A percentile compares a stretch with the other conserved stretches of the same genome.
phyloP scores from a whole-genome alignment of 495 filamentous ascomycete species.

The Aspergillus steynii region DNA sequence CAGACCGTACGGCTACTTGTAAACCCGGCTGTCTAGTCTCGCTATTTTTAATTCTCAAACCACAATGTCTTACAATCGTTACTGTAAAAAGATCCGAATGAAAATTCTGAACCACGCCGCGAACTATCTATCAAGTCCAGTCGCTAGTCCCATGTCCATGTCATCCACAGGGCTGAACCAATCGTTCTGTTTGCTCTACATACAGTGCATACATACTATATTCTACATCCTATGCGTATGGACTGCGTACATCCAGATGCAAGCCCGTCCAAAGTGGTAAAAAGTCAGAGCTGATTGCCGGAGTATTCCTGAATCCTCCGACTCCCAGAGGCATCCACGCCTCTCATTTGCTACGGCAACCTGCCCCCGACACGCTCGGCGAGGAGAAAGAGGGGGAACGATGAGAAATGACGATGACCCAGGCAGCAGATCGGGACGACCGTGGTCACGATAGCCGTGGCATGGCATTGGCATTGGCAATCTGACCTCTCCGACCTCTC shows the following conservation, averaged over 20 bases:
- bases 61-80: background rate
- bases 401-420: constrained; percentile 4
- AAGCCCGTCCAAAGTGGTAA: constrained; percentile 17
- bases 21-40: too few species aligned
- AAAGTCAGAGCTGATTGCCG: constrained; percentile 8
- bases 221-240: background rate
- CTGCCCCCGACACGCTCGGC: constrained; percentile 1
- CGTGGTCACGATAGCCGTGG: too few species aligned
- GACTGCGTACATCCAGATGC: constrained; percentile 1
- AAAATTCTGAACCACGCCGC: background rate
- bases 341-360: constrained; percentile 26
- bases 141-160: background rate
- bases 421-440: background rate
- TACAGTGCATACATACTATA: too few species aligned
- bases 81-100: background rate
- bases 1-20: too few species aligned
- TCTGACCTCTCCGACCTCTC: too few species aligned
- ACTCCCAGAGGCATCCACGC: constrained; percentile 12
- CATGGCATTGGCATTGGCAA: background rate
- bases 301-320: constrained; percentile 41
- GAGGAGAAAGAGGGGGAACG: constrained; percentile 23
- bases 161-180: constrained; percentile 35
- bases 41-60: background rate
- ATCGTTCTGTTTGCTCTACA: background rate
- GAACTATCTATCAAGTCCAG: too few species aligned